Conservation (phyloP, 352 stramenopile species). For the Pythium brachiatum region DNA sequence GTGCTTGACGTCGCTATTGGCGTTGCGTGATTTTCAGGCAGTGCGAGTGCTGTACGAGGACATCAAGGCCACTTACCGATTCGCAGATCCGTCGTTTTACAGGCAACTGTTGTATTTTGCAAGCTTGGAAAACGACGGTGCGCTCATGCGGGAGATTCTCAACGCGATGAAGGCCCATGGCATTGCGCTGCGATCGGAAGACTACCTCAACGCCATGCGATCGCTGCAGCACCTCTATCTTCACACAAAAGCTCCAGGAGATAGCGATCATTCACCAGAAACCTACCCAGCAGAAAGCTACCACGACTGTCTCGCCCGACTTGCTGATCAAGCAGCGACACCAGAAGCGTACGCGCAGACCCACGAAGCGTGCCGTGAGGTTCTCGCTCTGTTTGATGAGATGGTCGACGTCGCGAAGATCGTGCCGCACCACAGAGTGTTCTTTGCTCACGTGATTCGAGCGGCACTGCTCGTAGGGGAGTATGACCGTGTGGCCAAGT, state of each 20-base stretch:
- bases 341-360: neutral
- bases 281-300: neutral
- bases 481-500: neutral
- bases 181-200: neutral
- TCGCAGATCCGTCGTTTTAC: neutral
- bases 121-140: neutral
- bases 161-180: neutral
- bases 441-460: neutral
- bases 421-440: neutral
- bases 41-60: neutral
- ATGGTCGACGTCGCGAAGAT: neutral
- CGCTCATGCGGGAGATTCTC: neutral
- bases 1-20: neutral
- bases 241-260: no score
- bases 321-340: neutral
- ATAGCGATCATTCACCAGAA: no score
- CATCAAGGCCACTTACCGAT: neutral
- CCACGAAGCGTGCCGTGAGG: neutral
- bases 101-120: neutral
- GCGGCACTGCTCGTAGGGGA: neutral
- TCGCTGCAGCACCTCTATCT: neutral
- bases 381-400: neutral
- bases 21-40: neutral
- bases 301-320: neutral
- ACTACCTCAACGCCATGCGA: neutral